A percentile compares a stretch with the other conserved stretches of the same genome.
Conservation (phyloP, 257 asterid genomes). For the Verbena officinalis region DNA sequence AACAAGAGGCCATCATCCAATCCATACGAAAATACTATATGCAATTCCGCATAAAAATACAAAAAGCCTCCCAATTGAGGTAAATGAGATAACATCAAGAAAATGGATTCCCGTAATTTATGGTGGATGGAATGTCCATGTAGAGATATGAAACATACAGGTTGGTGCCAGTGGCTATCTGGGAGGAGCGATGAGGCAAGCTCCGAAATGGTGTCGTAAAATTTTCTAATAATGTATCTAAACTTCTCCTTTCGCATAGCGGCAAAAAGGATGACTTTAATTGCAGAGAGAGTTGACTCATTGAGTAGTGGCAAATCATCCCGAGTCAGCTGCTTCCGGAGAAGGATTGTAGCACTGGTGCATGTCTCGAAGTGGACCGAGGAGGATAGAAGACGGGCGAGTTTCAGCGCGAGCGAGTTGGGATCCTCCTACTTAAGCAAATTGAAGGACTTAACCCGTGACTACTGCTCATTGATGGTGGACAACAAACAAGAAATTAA, state of each 20-base stretch:
- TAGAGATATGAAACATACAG: constrained; percentile 63
- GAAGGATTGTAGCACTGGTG: constrained; percentile 80
- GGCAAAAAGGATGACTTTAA: constrained; percentile 53
- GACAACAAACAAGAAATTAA: constrained; percentile 81
- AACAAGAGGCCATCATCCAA: constrained; percentile 59
- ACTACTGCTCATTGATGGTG: constrained; percentile 76
- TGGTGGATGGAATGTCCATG: constrained; percentile 51
- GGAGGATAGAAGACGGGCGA: constrained; percentile 61
- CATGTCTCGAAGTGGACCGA: constrained; percentile 67
- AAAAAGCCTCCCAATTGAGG: constrained; percentile 73
- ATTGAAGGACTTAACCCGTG: constrained; percentile 87
- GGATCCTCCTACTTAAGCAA: constrained; percentile 84
- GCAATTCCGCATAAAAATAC: constrained; percentile 54
- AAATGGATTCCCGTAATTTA: constrained; percentile 83
- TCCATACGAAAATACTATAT: constrained; percentile 58
- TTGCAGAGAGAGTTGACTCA: constrained; percentile 55
- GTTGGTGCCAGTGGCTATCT: constrained; percentile 59
- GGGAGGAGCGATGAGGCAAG: constrained; percentile 59
- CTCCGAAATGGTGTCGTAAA: constrained; percentile 63
- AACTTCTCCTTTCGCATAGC: constrained; percentile 65
- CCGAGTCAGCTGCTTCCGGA: constrained; percentile 83
- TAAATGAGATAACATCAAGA: constrained; percentile 64
- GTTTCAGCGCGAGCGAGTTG: constrained; percentile 68
- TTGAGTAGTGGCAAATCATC: constrained; percentile 76
- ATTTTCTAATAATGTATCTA: constrained; percentile 50